Base-by-base conservation (phyloP, 495 filamentous ascomycete genomes). In the Aspergillus egyptiacus region DNA sequence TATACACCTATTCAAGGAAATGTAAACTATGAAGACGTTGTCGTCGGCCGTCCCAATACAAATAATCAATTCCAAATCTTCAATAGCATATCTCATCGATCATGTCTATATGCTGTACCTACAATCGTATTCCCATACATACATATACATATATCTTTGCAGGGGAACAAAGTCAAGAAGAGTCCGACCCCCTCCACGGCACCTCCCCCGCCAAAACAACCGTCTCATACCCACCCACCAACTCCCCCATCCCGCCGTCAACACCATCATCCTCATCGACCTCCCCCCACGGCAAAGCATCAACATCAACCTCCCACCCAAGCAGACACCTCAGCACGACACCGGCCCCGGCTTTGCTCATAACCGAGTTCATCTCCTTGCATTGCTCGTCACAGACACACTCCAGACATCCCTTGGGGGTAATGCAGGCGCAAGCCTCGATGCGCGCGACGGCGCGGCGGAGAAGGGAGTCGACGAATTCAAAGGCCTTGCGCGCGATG, bases 401-500 rank as follows among this genome's bases (percentile, higher is more conserved):
- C 66, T 96, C 93, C 14, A 90, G 64, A 69, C 93, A 97, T 0
- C 93, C 93, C 52, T 80, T 77, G 5, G 71, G 67, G 23, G 55
- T 61, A 10, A 75, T 59, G 60, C 82, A 86, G 37, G 76, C 64
- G 60, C 93, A 98, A 13, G 69, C 73, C 63, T 82, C 80, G 5
- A 97, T 82, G 18, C 91, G 76, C 47, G 82, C 74, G n/a, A 91
- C 75, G 5, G 91, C 91, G 51, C 89, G 85, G 25, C 71, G 67
- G 8, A 97, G 75, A 31, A 96, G 65, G 31, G 85, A 55, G 55
- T 95, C 88, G 17, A 95, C 72, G 59, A 94, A 94, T 61, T 96
- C 89, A 58, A 96, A 96, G 1, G 90, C 91, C 63, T 95, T 96
- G 23, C 79, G 84, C 39, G 84, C 86, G 51, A 96, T 91, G 4